Percentiles rank a stretch among this genome's conserved stretches.
Evolutionary conservation across 2,329 filamentous ascomycete genomes (phyloP).

Genomic region (Reticulascus tulasneorum): DNA sequence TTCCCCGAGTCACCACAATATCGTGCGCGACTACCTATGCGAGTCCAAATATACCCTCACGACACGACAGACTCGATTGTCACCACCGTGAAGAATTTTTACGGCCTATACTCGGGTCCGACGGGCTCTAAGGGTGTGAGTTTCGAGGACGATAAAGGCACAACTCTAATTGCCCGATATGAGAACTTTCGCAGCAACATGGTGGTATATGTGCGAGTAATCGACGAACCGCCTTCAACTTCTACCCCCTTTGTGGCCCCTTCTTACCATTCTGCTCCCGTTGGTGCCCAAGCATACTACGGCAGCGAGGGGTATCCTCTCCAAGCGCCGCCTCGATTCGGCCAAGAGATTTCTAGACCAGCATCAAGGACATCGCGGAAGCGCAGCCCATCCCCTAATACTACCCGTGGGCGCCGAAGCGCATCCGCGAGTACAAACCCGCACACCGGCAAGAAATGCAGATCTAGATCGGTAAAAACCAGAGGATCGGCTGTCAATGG

Average conservation of each 20-base stretch:
- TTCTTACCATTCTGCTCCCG: constrained; percentile 47
- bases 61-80: constrained; percentile 98
- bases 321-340: constrained; percentile 46
- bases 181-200: constrained; percentile 94
- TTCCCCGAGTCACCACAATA: constrained; percentile 64
- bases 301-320: constrained; percentile 49
- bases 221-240: constrained; percentile 52
- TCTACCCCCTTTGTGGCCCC: constrained; percentile 48
- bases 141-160: constrained; percentile 87
- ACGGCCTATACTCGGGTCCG: constrained; percentile 80
- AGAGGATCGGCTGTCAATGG: constrained; percentile 43
- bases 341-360: constrained; percentile 62
- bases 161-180: constrained; percentile 89
- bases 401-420: constrained; percentile 69
- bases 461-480: constrained; percentile 67
- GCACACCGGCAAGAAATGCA: constrained; percentile 56
- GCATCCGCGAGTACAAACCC: constrained; percentile 60
- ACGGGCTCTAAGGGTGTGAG: constrained; percentile 75
- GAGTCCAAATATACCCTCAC: constrained; percentile 88
- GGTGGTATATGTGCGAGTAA: constrained; percentile 87
- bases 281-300: constrained; percentile 50
- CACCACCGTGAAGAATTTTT: constrained; percentile 98
- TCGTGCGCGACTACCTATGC: constrained; percentile 74
- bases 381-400: constrained; percentile 73
- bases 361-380: constrained; percentile 67